Conservation (phyloP, 371 early-diverging fungal species). For the Rhizopus delemar region DNA sequence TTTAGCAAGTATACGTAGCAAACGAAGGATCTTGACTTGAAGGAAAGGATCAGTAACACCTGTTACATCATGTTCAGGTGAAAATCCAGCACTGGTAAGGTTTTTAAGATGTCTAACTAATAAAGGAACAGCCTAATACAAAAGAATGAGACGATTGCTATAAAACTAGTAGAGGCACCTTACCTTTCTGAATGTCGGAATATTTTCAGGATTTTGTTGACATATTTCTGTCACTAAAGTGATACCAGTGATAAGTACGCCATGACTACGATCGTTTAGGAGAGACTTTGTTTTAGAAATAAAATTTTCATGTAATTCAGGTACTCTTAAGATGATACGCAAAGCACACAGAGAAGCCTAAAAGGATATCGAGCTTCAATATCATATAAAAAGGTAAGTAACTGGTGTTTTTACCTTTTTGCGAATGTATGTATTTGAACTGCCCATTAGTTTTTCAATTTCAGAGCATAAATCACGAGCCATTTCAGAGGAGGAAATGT, state of each 20-base stretch:
- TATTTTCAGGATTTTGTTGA: slow-evolving; percentile 64
- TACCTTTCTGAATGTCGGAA: slow-evolving; percentile 71
- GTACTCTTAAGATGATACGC: slow-evolving; percentile 88
- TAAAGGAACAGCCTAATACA: slow-evolving; percentile 71
- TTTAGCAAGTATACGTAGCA: slow-evolving; percentile 87
- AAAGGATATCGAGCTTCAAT: no score
- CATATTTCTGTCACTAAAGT: slow-evolving; percentile 94
- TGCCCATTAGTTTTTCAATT: slow-evolving; percentile 89
- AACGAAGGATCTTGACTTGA: slow-evolving; percentile 90
- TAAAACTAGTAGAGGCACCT: no score
- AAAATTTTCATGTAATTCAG: slow-evolving; percentile 90
- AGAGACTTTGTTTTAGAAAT: slow-evolving; percentile 70
- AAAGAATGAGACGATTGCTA: no score
- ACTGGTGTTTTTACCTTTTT: slow-evolving; percentile 76
- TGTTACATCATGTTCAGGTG: slow-evolving; percentile 96
- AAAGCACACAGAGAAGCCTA: slow-evolving; percentile 94
- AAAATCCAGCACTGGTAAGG: slow-evolving; percentile 83
- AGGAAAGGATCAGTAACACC: slow-evolving; percentile 97
- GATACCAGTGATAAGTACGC: slow-evolving; percentile 89
- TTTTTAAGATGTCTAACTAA: slow-evolving; percentile 88
- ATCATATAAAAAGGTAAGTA: no score
- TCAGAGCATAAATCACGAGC: slow-evolving; percentile 92
- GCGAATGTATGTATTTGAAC: slow-evolving; percentile 89
- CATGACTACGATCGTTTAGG: slow-evolving; percentile 92
- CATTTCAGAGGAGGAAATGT: slow-evolving; percentile 94